Evolutionary conservation across 768 basidiomycete species (phyloP).

Genomic region (Dioszegia hungarica): DNA sequence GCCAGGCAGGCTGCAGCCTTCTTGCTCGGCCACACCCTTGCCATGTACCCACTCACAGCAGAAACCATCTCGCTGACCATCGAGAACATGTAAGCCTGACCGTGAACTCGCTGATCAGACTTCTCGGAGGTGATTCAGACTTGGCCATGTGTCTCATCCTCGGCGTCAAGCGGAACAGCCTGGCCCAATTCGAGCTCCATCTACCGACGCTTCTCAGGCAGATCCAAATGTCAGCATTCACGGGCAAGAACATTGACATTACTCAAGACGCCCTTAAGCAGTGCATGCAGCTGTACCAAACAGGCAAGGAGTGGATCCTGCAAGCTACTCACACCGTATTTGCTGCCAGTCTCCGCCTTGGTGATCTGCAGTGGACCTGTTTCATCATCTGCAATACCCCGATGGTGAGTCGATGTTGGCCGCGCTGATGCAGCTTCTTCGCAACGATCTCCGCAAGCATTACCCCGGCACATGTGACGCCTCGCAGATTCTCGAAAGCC

Average conservation of each 20-base stretch:
- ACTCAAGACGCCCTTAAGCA: slow-evolving; percentile 24
- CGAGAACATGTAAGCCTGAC: slow-evolving; percentile 29
- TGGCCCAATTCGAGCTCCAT: slow-evolving; percentile 21
- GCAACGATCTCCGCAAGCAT: slow-evolving; percentile 20
- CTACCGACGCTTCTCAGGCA: slow-evolving; percentile 28
- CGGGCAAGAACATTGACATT: slow-evolving; percentile 18
- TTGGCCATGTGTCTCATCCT: slow-evolving; percentile 30
- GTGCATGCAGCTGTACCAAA: slow-evolving; percentile 26
- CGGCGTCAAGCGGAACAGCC: slow-evolving; percentile 23
- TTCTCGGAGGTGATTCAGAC: slow-evolving; percentile 10
- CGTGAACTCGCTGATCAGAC: not conserved
- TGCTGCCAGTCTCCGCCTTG: slow-evolving; percentile 18
- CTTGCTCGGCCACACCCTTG: slow-evolving; percentile 37
- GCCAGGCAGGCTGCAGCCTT: slow-evolving; percentile 22
- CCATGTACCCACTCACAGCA: slow-evolving; percentile 23
- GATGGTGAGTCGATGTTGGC: slow-evolving; percentile 24
- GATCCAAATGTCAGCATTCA: slow-evolving; percentile 31
- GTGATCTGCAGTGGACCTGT: slow-evolving; percentile 24
- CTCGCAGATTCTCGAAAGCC: slow-evolving; percentile 16
- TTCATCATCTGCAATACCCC: slow-evolving; percentile 34
- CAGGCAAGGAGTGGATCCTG: slow-evolving; percentile 25
- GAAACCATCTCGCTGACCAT: slow-evolving; percentile 28
- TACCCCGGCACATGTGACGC: slow-evolving; percentile 27
- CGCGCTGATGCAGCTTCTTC: slow-evolving; percentile 18
- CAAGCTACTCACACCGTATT: slow-evolving; percentile 27